Evolutionary conservation across 345 rosid species (phyloP), one percentile per base, ranked within the genome.

Genomic region (Aurinia saxatilis): DNA sequence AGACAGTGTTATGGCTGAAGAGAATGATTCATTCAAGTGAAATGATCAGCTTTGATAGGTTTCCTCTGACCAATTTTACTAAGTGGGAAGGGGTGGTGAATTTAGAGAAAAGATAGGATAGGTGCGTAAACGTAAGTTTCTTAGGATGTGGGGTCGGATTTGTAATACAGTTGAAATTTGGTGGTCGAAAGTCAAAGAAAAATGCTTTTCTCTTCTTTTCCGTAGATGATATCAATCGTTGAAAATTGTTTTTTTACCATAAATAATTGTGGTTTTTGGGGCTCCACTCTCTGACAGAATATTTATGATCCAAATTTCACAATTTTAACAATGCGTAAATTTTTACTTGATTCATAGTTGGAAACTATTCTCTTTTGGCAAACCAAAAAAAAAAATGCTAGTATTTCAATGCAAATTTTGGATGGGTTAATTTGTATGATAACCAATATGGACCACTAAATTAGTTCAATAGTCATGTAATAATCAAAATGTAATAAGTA

Each of bases 1-100:
- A 65, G 95, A 90, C 49, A 82, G 78, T 61, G 65, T 70, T 33
- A 11, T 70, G 64, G 59, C 74, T 10, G 74, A 70, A 34, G 74
- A 70, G 39, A 70, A 70, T 16, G 69, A 70, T 63, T 69, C 65
- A 1, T 70, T 63, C 33, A 50, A 46, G 47, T 70, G 59, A 70
- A 35, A 44, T 11, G 0, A 13, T 2, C 3, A 42, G 18, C 62
- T 45, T 0, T 23, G 10, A 25, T 44, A 34, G 30, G 44, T 37
- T 48, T 40, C 50, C 72, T 49, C 52, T 37, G 17, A 44, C 51
- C 54, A 59, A 29, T 51, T 68, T 68, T 67, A 42, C 18, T n/a
- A 40, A 5, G n/a, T 27, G 21, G 39, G 14, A 46, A 19, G 55
- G 47, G 62, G 25, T 36, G 5, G n/a, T 21, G 7, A 61, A 19